A percentile compares a stretch with the other conserved stretches of the same genome.
These are phyloP conservation scores for Xylariaceae sp. DNA, from an alignment of 2,329 filamentous ascomycete genomes.

Conservation along the genomic window DNA sequence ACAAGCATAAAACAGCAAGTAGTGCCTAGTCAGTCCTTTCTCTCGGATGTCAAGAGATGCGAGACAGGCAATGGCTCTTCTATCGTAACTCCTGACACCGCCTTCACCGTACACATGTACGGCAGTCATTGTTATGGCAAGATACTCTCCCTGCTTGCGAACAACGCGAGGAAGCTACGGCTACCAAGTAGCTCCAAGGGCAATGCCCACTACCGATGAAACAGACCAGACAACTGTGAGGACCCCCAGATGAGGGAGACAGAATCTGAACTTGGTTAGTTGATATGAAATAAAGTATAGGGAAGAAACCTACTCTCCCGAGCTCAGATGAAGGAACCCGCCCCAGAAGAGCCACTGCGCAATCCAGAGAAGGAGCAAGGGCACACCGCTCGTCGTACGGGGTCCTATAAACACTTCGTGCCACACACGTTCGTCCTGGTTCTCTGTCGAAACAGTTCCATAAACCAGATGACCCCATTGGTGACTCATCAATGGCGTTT, in stretches of 20 bases:
- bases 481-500: conserved; percentile 1
- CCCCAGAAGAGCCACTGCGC: conserved; percentile 9
- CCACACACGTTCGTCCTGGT: neutral
- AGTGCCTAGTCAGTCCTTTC: too few relatives aligned
- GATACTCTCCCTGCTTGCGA: neutral
- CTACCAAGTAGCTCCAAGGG: conserved; percentile 2
- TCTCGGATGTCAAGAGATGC: too few relatives aligned
- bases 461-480: neutral
- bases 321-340: conserved; percentile 5
- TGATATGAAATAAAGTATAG: neutral
- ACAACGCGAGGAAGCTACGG: neutral
- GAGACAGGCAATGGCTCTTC: too few relatives aligned
- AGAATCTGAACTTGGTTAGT: conserved; percentile 3
- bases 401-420: neutral
- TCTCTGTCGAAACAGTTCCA: conserved; percentile 1
- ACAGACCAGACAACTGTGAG: conserved; percentile 5
- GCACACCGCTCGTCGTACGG: neutral
- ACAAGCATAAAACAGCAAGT: too few relatives aligned
- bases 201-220: conserved; percentile 1
- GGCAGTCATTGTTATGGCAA: neutral
- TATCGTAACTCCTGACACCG: too few relatives aligned
- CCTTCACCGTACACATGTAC: too few relatives aligned
- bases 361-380: conserved; percentile 8
- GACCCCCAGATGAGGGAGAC: conserved; percentile 3
- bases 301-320: conserved; percentile 4